These are phyloP conservation scores for Astraeus odoratus DNA, from an alignment of 768 basidiomycete species.

Conservation along the genomic window DNA sequence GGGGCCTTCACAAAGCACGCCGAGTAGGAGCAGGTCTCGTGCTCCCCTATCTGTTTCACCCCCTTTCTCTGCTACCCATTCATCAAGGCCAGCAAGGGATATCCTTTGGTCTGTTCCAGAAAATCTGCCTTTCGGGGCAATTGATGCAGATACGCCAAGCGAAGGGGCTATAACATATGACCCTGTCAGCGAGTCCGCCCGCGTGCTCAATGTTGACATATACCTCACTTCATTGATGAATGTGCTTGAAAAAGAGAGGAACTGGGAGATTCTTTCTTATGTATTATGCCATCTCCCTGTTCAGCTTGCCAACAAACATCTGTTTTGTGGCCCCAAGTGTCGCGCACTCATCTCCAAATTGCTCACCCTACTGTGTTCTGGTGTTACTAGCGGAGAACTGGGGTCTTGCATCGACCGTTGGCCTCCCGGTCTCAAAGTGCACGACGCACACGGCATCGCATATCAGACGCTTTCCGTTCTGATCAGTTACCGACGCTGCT, in stretches of 20 bases:
- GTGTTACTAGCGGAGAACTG: conserved; percentile 52
- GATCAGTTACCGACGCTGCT: conserved; percentile 78
- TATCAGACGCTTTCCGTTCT: conserved; percentile 85
- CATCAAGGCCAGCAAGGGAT: conserved; percentile 32
- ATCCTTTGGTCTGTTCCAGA: conserved; percentile 71
- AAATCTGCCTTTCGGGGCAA: conserved; percentile 45
- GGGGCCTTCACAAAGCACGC: conserved; percentile 36
- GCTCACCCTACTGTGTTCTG: conserved; percentile 59
- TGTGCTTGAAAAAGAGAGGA: conserved; percentile 67
- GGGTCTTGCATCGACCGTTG: conserved; percentile 51
- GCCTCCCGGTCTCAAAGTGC: conserved; percentile 54
- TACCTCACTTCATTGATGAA: conserved; percentile 60
- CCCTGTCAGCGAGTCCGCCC: conserved; percentile 34
- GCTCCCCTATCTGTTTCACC: conserved; percentile 30
- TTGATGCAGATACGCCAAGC: conserved; percentile 55
- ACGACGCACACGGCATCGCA: conserved; percentile 83
- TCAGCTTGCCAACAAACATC: conserved; percentile 91
- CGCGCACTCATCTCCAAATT: conserved; percentile 56
- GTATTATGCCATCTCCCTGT: conserved; percentile 84
- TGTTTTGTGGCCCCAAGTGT: conserved; percentile 87
- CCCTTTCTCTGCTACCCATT: conserved; percentile 16
- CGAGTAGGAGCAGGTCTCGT: conserved; percentile 60
- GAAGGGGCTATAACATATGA: conserved; percentile 65
- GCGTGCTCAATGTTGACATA: conserved; percentile 64
- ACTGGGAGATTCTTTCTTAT: conserved; percentile 93